Evolutionary conservation across 768 basidiomycete species (phyloP).

Genomic region (Tremella yokohamensis): DNA sequence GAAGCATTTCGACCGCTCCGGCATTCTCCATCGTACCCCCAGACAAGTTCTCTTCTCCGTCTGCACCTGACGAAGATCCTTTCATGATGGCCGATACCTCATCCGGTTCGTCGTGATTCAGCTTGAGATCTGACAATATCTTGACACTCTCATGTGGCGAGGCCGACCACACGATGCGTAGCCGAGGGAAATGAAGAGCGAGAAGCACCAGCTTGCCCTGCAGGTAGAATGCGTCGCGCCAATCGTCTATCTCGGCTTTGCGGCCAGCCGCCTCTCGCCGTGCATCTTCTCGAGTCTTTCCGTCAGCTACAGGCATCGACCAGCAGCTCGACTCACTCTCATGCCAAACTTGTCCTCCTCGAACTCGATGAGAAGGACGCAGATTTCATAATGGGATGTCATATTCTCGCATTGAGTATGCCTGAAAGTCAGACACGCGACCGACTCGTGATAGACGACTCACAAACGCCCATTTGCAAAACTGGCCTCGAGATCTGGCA

Average conservation of each 20-base stretch:
- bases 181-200: slow-evolving; percentile 79
- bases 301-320: too few species aligned
- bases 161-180: slow-evolving; percentile 95
- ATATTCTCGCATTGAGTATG: slow-evolving; percentile 97
- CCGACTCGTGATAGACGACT: slow-evolving; percentile 42
- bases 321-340: slow-evolving; percentile 59
- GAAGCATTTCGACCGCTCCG: slow-evolving; percentile 72
- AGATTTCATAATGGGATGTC: slow-evolving; percentile 92
- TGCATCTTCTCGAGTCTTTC: slow-evolving; percentile 50
- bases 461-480: slow-evolving; percentile 91
- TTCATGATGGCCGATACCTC: slow-evolving; percentile 68
- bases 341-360: slow-evolving; percentile 94
- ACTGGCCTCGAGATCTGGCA: slow-evolving; percentile 85
- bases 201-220: slow-evolving; percentile 92
- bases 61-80: slow-evolving; percentile 67
- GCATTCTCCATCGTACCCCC: slow-evolving; percentile 51
- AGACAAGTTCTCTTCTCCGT: slow-evolving; percentile 38
- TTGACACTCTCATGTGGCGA: slow-evolving; percentile 88
- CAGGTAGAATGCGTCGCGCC: slow-evolving; percentile 58
- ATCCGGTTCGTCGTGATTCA: slow-evolving; percentile 74
- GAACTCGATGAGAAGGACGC: slow-evolving; percentile 90
- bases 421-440: slow-evolving; percentile 53
- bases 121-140: slow-evolving; percentile 88
- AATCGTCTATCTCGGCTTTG: slow-evolving; percentile 53
- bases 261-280: slow-evolving; percentile 35